A percentile compares a stretch with the other conserved stretches of the same genome.
phyloP scores from a whole-genome alignment of 2,329 filamentous ascomycete species.

The Colletotrichum tamarilloi region DNA sequence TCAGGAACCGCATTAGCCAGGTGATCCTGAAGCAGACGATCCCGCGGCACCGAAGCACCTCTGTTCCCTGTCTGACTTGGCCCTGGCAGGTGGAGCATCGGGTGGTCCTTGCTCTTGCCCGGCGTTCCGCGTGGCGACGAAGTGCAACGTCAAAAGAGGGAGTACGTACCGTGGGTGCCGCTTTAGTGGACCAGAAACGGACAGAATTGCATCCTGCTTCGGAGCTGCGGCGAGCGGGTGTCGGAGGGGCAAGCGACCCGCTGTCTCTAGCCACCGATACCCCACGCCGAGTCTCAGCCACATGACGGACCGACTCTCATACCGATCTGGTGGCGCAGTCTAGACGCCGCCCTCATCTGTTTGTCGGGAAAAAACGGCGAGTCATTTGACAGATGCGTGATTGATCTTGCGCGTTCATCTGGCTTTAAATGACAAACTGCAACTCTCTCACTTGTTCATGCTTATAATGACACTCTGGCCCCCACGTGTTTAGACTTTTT shows the following conservation, averaged over 20 bases:
- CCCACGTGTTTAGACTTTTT: constrained; percentile 33
- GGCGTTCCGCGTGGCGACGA: neutral
- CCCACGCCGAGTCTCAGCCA: neutral
- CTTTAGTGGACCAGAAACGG: neutral
- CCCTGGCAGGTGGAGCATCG: constrained; percentile 23
- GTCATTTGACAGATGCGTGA: constrained; percentile 15
- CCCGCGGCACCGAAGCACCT: constrained; percentile 25
- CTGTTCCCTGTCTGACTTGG: constrained; percentile 18
- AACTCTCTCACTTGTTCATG: constrained; percentile 22
- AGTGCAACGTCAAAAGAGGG: neutral
- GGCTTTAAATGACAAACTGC: constrained; percentile 23
- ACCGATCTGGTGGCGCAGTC: neutral
- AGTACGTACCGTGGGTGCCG: constrained; percentile 2
- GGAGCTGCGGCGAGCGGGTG: neutral
- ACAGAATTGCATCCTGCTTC: neutral
- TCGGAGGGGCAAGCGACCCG: constrained; percentile 1
- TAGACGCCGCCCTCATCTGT: neutral
- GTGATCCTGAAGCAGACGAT: constrained; percentile 33
- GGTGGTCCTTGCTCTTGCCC: constrained; percentile 19
- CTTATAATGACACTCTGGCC: constrained; percentile 24
- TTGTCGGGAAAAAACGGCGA: constrained; percentile 9
- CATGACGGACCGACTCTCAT: neutral
- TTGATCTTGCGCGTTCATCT: constrained; percentile 16
- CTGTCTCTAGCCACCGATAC: neutral
- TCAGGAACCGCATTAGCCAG: constrained; percentile 28